These are phyloP conservation scores for Penicillium sp. DNA, from an alignment of 2,329 filamentous ascomycete species.

Conservation along the genomic window DNA sequence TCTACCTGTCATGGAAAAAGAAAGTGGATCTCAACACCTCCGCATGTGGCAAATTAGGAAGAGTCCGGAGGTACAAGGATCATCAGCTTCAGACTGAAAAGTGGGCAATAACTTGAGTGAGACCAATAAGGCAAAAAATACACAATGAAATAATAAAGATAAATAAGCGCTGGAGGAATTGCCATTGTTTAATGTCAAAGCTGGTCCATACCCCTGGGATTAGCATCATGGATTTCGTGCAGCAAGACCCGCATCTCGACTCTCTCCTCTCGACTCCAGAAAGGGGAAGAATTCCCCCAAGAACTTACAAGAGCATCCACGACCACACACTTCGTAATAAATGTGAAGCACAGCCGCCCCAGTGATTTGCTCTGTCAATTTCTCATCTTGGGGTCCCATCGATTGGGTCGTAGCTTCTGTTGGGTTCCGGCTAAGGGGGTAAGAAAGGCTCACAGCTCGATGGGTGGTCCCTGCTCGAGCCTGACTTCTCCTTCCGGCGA, in stretches of 20 bases:
- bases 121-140: neutral
- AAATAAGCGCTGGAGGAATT: neutral
- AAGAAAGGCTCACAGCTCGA: conserved; percentile 13
- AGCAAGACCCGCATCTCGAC: conserved; percentile 7
- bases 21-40: conserved; percentile 10
- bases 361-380: conserved; percentile 17
- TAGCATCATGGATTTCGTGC: conserved; percentile 18
- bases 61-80: neutral
- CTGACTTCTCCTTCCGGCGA: neutral
- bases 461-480: conserved; percentile 16
- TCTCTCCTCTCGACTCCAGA: conserved; percentile 12
- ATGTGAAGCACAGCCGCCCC: conserved; percentile 1
- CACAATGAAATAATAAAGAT: neutral
- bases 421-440: conserved; percentile 11
- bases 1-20: neutral
- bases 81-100: conserved; percentile 3
- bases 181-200: conserved; percentile 5
- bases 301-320: neutral
- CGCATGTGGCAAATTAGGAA: conserved; percentile 15
- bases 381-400: conserved; percentile 8
- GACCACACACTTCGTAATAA: conserved; percentile 3
- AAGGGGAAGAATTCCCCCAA: conserved; percentile 16
- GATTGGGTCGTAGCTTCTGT: conserved; percentile 12
- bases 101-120: neutral
- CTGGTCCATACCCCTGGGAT: conserved; percentile 7